These are phyloP conservation scores for Cymbopogon flexuosus DNA, from an alignment of 202 grass and related monocot genomes.

Conservation along the genomic window DNA sequence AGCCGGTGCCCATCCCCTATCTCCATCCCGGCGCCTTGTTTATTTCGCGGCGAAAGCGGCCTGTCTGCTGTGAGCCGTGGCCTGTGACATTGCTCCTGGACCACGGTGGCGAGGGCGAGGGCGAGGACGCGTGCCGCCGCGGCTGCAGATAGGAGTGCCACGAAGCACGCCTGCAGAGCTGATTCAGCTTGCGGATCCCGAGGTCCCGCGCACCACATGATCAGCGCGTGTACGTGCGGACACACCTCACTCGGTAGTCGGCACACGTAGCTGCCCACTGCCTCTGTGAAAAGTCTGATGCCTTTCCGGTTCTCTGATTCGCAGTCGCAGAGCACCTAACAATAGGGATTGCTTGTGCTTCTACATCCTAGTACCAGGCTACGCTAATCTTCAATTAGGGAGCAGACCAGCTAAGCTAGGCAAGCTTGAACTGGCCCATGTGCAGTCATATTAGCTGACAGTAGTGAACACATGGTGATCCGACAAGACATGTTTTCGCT, in stretches of 20 bases:
- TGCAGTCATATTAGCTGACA: no score
- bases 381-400: neutral
- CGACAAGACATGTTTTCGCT: no score
- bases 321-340: no score
- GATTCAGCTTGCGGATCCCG: neutral
- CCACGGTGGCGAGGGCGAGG: neutral
- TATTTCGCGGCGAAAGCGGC: neutral
- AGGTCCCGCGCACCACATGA: neutral
- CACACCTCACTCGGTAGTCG: no score
- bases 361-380: neutral
- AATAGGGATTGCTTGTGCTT: no score
- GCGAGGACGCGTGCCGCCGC: neutral
- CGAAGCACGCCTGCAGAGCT: neutral
- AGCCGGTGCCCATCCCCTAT: neutral
- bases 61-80: neutral
- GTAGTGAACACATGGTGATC: neutral
- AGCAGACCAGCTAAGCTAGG: neutral
- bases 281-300: neutral
- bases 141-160: neutral
- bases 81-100: neutral
- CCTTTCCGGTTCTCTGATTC: no score
- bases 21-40: neutral
- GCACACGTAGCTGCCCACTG: neutral
- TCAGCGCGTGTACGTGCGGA: neutral
- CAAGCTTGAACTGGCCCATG: neutral